Base-by-base conservation (phyloP, 176 grass and related monocot species). In the Oryza rufipogon region DNA sequence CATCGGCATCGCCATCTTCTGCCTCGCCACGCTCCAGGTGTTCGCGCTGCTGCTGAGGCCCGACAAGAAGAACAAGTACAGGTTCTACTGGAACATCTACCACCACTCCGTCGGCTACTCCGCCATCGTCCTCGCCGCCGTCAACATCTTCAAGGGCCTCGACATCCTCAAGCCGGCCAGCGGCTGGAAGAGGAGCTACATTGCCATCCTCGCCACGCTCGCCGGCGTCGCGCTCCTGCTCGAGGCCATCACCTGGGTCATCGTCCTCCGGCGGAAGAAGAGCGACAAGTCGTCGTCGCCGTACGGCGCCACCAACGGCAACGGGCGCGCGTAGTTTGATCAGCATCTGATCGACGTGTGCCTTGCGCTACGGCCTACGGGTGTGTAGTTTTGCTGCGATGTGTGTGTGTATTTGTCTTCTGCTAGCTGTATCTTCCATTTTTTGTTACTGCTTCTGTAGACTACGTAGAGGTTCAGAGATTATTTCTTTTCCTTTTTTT, bases 91-190 rank as follows among this genome's bases (percentile, higher is more conserved):
- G 97, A 99, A 99, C 78, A 78, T 86, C 17, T 96, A 99, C 88
- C 97, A 99, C 82, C 80, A 88, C 74, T 51, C 84, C 32, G 81
- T 99, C 11, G 97, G 97, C 28, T 99, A 99, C 89, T 26, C 79
- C 15, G 91, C 92, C 10, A 92, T 99, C 75, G 0, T 91, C 44
- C 69, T 96, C 64, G 78, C 75, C 79, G 79, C 84, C 58, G 6
- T 92, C 67, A 99, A 99, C 88, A 92, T 96, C 71, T 99, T 99
- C 83, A 92, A 99, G 79, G 97, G 97, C 0, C 86, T 99, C 74
- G 15, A 92, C 76, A 96, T 99, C 84, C 81, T 99, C 66, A 78
- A 89, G 75, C 93, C 97, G 3, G 79, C 70, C 39, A 75, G 38
- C 23, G 92, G 92, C 0, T 99, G 92, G 91, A 99, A 96, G 86